Conservation (phyloP, 129 eudicot genomes). For the sunflower (Helianthus annuus) region DNA sequence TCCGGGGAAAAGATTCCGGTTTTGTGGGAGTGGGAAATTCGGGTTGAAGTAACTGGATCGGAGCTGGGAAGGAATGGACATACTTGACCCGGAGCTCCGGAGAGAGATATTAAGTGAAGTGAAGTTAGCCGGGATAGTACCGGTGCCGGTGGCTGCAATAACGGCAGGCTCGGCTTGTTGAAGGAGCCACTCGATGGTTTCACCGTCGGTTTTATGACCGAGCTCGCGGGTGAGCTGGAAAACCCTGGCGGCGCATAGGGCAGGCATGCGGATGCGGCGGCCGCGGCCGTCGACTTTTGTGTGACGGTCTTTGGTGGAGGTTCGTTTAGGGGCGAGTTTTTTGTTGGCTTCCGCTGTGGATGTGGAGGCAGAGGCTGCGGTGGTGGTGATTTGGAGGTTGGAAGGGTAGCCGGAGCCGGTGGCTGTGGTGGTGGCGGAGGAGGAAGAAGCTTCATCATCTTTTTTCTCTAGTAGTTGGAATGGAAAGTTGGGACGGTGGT, state of each 20-base stretch:
- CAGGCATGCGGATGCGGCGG: slow-evolving; percentile 95
- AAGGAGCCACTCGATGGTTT: slow-evolving; percentile 93
- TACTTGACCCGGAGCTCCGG: slow-evolving; percentile 84
- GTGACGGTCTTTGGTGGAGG: slow-evolving; percentile 93
- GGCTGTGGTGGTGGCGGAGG: slow-evolving; percentile 36
- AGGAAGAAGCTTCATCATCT: slow-evolving; percentile 67
- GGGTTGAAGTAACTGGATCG: slow-evolving; percentile 73
- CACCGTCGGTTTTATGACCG: slow-evolving; percentile 96
- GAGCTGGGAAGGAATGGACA: slow-evolving; percentile 88
- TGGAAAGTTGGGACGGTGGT: slow-evolving; percentile 73
- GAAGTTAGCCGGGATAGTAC: slow-evolving; percentile 92
- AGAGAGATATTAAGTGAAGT: slow-evolving; percentile 82
- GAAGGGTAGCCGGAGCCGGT: slow-evolving; percentile 37
- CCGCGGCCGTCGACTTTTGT: slow-evolving; percentile 96
- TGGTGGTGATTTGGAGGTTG: slow-evolving; percentile 31
- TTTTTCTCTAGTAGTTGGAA: slow-evolving; percentile 75
- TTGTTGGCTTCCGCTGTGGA: slow-evolving; percentile 41
- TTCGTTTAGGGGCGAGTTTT: slow-evolving; percentile 69
- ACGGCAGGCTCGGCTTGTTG: slow-evolving; percentile 96
- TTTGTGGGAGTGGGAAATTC: slow-evolving; percentile 57
- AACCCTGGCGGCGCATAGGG: slow-evolving; percentile 91
- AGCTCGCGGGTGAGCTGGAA: slow-evolving; percentile 91
- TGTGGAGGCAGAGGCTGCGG: slow-evolving; percentile 21
- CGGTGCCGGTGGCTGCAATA: slow-evolving; percentile 96
- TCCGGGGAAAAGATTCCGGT: slow-evolving; percentile 54